These are phyloP conservation scores for Xerocomellus dryophilus DNA, from an alignment of 768 basidiomycete species.

Conservation along the genomic window DNA sequence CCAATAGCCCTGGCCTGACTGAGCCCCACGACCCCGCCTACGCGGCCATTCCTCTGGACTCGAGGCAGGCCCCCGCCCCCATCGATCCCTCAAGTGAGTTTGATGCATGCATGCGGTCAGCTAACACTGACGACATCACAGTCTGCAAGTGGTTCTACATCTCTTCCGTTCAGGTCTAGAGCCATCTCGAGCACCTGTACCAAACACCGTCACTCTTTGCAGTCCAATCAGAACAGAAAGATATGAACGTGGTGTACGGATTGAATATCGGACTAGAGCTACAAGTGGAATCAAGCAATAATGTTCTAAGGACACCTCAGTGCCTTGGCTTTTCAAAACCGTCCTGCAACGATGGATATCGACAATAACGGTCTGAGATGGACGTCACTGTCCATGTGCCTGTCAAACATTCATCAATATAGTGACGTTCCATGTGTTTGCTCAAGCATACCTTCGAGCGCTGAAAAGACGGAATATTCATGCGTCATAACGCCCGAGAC, in stretches of 20 bases:
- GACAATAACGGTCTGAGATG: constrained; percentile 85
- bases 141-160: constrained; percentile 96
- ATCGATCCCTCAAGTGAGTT: constrained; percentile 86
- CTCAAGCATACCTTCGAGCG: constrained; percentile 72
- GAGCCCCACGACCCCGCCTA: constrained; percentile 61
- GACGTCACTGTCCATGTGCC: constrained; percentile 93
- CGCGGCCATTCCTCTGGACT: constrained; percentile 67
- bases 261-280: constrained; percentile 19
- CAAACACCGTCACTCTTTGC: background rate
- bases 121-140: constrained; percentile 29
- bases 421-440: background rate
- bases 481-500: constrained; percentile 72
- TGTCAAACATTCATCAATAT: constrained; percentile 29
- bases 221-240: too few species aligned
- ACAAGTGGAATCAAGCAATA: constrained; percentile 21
- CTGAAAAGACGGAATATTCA: constrained; percentile 89
- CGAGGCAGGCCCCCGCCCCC: constrained; percentile 79
- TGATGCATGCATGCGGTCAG: background rate
- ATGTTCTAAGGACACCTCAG: constrained; percentile 9
- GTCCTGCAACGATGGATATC: constrained; percentile 75
- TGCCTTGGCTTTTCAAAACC: constrained; percentile 37
- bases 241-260: background rate
- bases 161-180: constrained; percentile 77
- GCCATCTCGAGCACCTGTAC: background rate
- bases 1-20: constrained; percentile 60